Evolutionary conservation across 768 basidiomycete species (phyloP).

Genomic region (Tricholoma hemisulphureum): DNA sequence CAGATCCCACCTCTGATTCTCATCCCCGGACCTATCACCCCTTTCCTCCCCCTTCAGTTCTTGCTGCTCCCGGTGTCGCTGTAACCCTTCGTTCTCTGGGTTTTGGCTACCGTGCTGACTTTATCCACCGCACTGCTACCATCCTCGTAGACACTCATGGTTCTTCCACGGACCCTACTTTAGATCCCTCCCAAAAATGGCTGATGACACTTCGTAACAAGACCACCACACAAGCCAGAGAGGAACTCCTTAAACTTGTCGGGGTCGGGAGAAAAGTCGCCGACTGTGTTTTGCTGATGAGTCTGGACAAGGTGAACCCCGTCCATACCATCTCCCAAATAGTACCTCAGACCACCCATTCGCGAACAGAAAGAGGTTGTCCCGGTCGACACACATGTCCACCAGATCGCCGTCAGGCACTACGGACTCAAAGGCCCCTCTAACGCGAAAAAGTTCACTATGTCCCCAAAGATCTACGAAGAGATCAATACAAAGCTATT

Average conservation of each 20-base stretch:
- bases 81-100: slow-evolving; percentile 74
- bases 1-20: slow-evolving; percentile 26
- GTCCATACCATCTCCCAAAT: neutral
- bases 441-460: slow-evolving; percentile 43
- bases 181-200: slow-evolving; percentile 60
- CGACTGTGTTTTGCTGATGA: slow-evolving; percentile 92
- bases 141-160: slow-evolving; percentile 67
- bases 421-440: slow-evolving; percentile 58
- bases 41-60: slow-evolving; percentile 76
- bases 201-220: slow-evolving; percentile 49
- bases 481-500: slow-evolving; percentile 62
- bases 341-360: neutral
- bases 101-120: slow-evolving; percentile 94
- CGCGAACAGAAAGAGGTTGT: slow-evolving; percentile 71
- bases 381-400: slow-evolving; percentile 95
- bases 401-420: slow-evolving; percentile 81
- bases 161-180: slow-evolving; percentile 13
- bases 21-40: slow-evolving; percentile 56
- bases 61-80: slow-evolving; percentile 59
- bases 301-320: slow-evolving; percentile 74
- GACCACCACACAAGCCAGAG: slow-evolving; percentile 60
- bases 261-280: slow-evolving; percentile 98
- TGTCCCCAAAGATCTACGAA: slow-evolving; percentile 78
- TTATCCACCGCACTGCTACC: slow-evolving; percentile 78
- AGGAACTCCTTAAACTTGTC: slow-evolving; percentile 74